These are phyloP conservation scores for Wallacemonas collosoma DNA, from an alignment of 208 protist species.

Conservation along the genomic window DNA sequence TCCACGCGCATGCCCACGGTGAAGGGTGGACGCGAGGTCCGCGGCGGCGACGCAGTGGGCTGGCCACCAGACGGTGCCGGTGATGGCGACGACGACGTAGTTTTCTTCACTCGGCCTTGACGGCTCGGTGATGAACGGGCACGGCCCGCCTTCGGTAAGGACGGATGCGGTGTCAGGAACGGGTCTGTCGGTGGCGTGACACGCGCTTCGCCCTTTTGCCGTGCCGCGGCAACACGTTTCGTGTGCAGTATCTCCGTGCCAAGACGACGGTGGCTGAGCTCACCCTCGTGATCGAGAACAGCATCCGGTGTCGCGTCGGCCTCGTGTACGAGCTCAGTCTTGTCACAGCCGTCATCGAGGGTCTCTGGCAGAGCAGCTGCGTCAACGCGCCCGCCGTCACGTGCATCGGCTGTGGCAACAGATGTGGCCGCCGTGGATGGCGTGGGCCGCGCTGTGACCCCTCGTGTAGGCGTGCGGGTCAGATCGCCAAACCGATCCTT, in stretches of 20 bases:
- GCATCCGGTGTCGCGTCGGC: neutral
- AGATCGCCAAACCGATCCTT: no score
- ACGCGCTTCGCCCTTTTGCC: slow-evolving; percentile 3
- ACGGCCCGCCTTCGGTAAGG: neutral
- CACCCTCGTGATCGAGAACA: neutral
- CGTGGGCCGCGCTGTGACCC: neutral
- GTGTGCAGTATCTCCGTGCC: neutral
- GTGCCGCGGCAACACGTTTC: neutral
- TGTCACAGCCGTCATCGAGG: slow-evolving; percentile 22
- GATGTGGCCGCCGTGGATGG: no score
- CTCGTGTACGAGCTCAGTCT: slow-evolving; percentile 13
- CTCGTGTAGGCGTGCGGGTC: neutral
- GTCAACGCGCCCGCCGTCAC: no score
- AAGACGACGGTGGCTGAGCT: neutral
- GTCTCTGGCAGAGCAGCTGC: slow-evolving; percentile 22
- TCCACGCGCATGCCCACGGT: slow-evolving; percentile 53
- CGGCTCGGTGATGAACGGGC: slow-evolving; percentile 8
- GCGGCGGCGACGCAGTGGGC: neutral
- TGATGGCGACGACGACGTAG: no score
- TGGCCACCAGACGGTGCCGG: no score
- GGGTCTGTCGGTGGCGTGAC: slow-evolving; percentile 26
- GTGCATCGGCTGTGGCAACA: no score
- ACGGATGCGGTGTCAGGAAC: slow-evolving; percentile 16
- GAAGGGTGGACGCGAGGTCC: slow-evolving; percentile 8
- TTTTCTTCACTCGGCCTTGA: neutral